A percentile compares a stretch with the other conserved stretches of the same genome.
Evolutionary conservation across 805 yeast genomes (phyloP).

Genomic region (Wickerhamomyces kurtzmanii): DNA sequence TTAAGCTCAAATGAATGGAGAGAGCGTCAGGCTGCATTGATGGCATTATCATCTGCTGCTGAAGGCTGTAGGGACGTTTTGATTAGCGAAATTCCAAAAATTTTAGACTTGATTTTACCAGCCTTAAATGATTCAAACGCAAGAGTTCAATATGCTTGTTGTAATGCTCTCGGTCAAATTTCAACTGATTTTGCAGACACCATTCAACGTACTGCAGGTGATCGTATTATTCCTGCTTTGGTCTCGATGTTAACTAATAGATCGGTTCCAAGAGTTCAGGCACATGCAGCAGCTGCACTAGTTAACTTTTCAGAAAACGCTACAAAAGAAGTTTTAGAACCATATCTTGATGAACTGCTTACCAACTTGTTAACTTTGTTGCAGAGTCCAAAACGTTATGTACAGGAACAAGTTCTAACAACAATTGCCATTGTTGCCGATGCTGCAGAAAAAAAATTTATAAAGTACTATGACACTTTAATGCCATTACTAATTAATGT

Average conservation of each 20-base stretch:
- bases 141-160: slow-evolving; percentile 94
- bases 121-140: slow-evolving; percentile 80
- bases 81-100: slow-evolving; percentile 69
- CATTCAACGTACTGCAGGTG: slow-evolving; percentile 75
- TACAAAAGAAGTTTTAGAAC: slow-evolving; percentile 76
- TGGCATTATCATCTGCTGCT: slow-evolving; percentile 95
- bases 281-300: slow-evolving; percentile 97
- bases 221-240: slow-evolving; percentile 76
- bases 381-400: slow-evolving; percentile 82
- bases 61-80: slow-evolving; percentile 93
- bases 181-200: slow-evolving; percentile 92
- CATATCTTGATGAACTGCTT: slow-evolving; percentile 79
- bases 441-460: slow-evolving; percentile 82
- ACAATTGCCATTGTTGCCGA: slow-evolving; percentile 97
- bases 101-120: slow-evolving; percentile 80
- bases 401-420: slow-evolving; percentile 94
- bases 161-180: slow-evolving; percentile 95
- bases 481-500: slow-evolving; percentile 85
- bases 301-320: slow-evolving; percentile 95
- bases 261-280: slow-evolving; percentile 86
- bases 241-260: slow-evolving; percentile 67
- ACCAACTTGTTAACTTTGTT: slow-evolving; percentile 65
- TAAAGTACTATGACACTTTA: slow-evolving; percentile 87
- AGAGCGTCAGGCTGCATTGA: slow-evolving; percentile 91
- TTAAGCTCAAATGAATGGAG: slow-evolving; percentile 73